Conservation (phyloP, 1,284 basidiomycete species). For the Rhodotorula sp. region DNA sequence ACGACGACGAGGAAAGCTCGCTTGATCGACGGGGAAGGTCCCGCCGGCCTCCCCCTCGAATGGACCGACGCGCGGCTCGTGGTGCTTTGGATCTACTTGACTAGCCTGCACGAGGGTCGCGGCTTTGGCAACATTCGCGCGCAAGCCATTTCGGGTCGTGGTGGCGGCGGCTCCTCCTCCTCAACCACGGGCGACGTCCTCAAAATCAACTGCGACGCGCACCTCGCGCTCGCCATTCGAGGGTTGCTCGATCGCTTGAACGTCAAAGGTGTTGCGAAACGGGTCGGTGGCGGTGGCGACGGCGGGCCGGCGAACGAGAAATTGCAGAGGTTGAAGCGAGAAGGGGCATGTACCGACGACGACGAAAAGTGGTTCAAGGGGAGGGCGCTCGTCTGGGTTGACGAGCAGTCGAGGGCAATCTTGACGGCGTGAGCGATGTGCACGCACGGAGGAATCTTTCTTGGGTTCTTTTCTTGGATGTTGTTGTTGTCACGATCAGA, state of each 20-base stretch:
- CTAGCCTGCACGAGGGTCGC: neutral
- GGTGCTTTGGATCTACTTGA: constrained; percentile 14
- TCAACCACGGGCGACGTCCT: neutral
- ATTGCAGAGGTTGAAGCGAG: neutral
- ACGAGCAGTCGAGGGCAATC: constrained; percentile 23
- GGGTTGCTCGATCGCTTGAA: constrained; percentile 3
- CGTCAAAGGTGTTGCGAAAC: neutral
- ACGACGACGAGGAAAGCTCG: no score
- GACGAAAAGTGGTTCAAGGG: constrained; percentile 17
- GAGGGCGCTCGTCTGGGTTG: constrained; percentile 24
- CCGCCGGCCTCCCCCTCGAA: neutral
- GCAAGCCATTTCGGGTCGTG: neutral
- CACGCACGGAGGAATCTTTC: no score
- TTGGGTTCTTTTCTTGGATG: no score
- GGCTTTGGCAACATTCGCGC: constrained; percentile 11
- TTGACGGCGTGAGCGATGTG: constrained; percentile 10
- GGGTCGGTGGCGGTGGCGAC: neutral
- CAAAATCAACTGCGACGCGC: constrained; percentile 22
- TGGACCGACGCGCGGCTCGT: constrained; percentile 27
- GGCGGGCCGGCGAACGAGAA: neutral
- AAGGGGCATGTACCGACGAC: neutral
- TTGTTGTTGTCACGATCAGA: no score
- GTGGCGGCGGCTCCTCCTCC: no score
- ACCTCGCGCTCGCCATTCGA: constrained; percentile 28
- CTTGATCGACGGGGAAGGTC: no score